phyloP scores from a whole-genome alignment of 2,329 filamentous ascomycete genomes.

The Geoglossum cookeanum region DNA sequence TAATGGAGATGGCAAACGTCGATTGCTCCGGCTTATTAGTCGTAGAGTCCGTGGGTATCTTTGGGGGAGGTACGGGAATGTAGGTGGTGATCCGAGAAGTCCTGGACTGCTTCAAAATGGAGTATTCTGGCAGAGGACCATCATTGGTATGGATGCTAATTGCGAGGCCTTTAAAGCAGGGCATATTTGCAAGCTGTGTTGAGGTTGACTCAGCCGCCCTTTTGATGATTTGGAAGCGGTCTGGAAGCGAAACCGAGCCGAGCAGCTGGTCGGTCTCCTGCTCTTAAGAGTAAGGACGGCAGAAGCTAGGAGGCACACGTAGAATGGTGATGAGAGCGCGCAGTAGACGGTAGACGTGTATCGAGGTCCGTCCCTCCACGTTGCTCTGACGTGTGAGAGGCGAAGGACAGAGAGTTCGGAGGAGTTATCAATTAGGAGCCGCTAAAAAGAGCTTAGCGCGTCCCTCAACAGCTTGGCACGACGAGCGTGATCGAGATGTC shows the following conservation, averaged over 20 bases:
- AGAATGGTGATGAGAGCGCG: not conserved
- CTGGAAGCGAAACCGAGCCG: not conserved
- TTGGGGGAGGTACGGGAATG: constrained; percentile 83
- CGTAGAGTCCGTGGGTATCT: constrained; percentile 43
- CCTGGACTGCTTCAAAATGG: constrained; percentile 83
- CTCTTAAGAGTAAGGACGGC: not conserved
- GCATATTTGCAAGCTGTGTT: constrained; percentile 32
- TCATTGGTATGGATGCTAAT: constrained; percentile 81
- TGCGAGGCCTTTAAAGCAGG: constrained; percentile 98
- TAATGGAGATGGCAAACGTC: constrained; percentile 96
- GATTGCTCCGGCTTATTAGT: constrained; percentile 72
- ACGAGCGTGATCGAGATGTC: not conserved
- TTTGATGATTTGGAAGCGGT: not conserved
- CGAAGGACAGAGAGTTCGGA: not conserved
- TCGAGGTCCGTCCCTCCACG: constrained; percentile 1
- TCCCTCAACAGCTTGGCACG: not conserved
- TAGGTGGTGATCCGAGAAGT: constrained; percentile 89
- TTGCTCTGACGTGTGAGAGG: constrained; percentile 3
- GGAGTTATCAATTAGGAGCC: not conserved
- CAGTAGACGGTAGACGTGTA: not conserved
- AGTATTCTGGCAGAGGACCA: constrained; percentile 74
- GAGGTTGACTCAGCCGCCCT: not conserved
- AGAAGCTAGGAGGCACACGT: not conserved
- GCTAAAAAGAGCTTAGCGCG: not conserved
- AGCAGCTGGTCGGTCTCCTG: not conserved